Percentiles rank a stretch among this genome's conserved stretches.
Evolutionary conservation across 2,329 filamentous ascomycete species (phyloP).

Genomic region (Diaporthe sp.): DNA sequence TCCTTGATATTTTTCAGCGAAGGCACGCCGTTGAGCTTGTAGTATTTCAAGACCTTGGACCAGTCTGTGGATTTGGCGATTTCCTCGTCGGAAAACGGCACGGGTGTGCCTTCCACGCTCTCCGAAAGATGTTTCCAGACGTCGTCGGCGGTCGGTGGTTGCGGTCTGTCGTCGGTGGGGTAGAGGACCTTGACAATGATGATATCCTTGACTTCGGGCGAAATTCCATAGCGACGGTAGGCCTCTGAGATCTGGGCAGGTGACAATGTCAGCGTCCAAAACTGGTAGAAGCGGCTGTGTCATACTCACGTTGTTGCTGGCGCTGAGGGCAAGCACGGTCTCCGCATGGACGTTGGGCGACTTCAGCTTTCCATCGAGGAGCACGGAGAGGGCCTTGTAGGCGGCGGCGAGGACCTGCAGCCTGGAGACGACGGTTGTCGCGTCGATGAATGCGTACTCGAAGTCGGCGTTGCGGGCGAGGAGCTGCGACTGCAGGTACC

Average conservation of each 20-base stretch:
- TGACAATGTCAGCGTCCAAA: not conserved
- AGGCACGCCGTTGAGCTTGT: slow-evolving; percentile 80
- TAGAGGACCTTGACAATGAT: slow-evolving; percentile 84
- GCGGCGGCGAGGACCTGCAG: slow-evolving; percentile 81
- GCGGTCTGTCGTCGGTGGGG: slow-evolving; percentile 58
- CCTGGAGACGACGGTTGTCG: slow-evolving; percentile 80
- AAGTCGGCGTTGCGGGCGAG: slow-evolving; percentile 87
- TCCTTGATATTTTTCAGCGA: slow-evolving; percentile 63
- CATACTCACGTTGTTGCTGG: slow-evolving; percentile 81
- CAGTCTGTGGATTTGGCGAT: slow-evolving; percentile 74
- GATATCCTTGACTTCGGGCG: slow-evolving; percentile 78
- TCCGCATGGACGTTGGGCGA: slow-evolving; percentile 92
- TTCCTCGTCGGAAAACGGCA: slow-evolving; percentile 74
- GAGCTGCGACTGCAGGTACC: slow-evolving; percentile 85
- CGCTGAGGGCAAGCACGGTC: slow-evolving; percentile 83
- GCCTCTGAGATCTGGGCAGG: slow-evolving; percentile 84
- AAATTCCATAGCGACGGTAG: slow-evolving; percentile 89
- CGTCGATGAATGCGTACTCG: slow-evolving; percentile 95
- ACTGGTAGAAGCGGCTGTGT: slow-evolving; percentile 20
- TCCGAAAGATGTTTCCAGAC: slow-evolving; percentile 72
- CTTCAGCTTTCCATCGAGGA: slow-evolving; percentile 73
- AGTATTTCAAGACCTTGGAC: slow-evolving; percentile 82
- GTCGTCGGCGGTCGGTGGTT: slow-evolving; percentile 59
- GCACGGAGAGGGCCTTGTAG: slow-evolving; percentile 81
- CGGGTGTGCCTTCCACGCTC: slow-evolving; percentile 72